Evolutionary conservation across 768 basidiomycete genomes (phyloP).

Genomic region (Candolleomyces eurysporus): DNA sequence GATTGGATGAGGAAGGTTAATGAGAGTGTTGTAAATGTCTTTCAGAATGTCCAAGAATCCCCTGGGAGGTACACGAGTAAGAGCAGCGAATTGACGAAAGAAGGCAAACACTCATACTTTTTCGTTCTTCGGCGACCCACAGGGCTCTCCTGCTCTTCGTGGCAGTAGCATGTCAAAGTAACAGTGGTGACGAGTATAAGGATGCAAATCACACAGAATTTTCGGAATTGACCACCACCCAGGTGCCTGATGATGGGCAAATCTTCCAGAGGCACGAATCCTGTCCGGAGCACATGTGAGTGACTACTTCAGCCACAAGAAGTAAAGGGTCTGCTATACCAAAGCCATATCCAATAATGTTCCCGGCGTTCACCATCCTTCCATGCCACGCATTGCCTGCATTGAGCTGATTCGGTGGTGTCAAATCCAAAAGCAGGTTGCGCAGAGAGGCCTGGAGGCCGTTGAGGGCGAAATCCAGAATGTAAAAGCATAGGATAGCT

Average conservation of each 20-base stretch:
- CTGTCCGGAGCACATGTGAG: conserved; percentile 33
- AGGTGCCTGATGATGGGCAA: conserved; percentile 76
- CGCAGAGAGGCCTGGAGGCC: conserved; percentile 90
- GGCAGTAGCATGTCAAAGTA: conserved; percentile 83
- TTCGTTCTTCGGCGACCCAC: conserved; percentile 27
- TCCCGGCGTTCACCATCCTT: conserved; percentile 94
- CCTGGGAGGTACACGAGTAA: conserved; percentile 29
- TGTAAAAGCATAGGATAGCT: conserved; percentile 87
- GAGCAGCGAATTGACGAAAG: background rate
- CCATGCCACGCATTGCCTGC: conserved; percentile 98
- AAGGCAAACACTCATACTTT: conserved; percentile 31
- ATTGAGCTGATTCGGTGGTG: conserved; percentile 85
- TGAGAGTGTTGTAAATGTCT: conserved; percentile 73
- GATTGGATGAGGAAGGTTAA: conserved; percentile 79
- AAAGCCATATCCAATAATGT: conserved; percentile 91
- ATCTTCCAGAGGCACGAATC: conserved; percentile 84
- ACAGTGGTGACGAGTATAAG: conserved; percentile 78
- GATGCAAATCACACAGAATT: conserved; percentile 88
- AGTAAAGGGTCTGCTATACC: conserved; percentile 43
- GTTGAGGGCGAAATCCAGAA: conserved; percentile 97
- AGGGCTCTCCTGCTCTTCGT: conserved; percentile 74
- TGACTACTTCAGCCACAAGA: background rate
- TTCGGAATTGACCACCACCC: conserved; percentile 93
- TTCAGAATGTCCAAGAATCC: conserved; percentile 69
- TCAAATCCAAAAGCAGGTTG: conserved; percentile 90